Conservation (phyloP, 106 monocot genomes). For the Vanilla planifolia region DNA sequence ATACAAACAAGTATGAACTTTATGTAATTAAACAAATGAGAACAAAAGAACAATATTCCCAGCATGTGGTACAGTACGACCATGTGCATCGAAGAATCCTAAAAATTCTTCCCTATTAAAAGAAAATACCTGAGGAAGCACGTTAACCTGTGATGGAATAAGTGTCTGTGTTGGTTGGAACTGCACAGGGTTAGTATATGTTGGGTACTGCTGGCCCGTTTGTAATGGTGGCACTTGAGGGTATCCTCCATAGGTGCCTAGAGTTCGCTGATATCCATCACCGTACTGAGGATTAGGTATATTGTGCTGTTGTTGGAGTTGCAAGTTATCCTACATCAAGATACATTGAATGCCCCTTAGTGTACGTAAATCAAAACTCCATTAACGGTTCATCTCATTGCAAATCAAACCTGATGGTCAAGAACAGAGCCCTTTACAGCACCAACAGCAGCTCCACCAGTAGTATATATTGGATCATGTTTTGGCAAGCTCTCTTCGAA, state of each 20-base stretch:
- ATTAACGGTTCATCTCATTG: neutral
- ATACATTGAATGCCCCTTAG: neutral
- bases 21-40: too few species aligned
- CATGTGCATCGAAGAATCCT: neutral
- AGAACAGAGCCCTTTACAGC: conserved; percentile 22
- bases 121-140: conserved; percentile 42
- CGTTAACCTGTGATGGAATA: conserved; percentile 48
- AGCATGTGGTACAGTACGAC: too few species aligned
- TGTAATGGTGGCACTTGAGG: conserved; percentile 33
- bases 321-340: conserved; percentile 22
- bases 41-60: too few species aligned
- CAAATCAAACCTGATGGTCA: conserved; percentile 44
- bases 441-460: conserved; percentile 15
- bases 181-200: conserved; percentile 22
- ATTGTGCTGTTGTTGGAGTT: conserved; percentile 20
- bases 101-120: neutral
- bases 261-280: conserved; percentile 45
- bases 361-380: neutral
- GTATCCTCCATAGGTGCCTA: conserved; percentile 45
- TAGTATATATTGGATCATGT: conserved; percentile 16
- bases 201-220: conserved; percentile 18
- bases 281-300: conserved; percentile 22
- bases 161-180: conserved; percentile 61
- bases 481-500: conserved; percentile 13
- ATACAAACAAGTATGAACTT: too few species aligned